A percentile compares a stretch with the other conserved stretches of the same genome.
phyloP scores from a whole-genome alignment of 2,329 filamentous ascomycete genomes.

The Dactylellina parvicollis region DNA sequence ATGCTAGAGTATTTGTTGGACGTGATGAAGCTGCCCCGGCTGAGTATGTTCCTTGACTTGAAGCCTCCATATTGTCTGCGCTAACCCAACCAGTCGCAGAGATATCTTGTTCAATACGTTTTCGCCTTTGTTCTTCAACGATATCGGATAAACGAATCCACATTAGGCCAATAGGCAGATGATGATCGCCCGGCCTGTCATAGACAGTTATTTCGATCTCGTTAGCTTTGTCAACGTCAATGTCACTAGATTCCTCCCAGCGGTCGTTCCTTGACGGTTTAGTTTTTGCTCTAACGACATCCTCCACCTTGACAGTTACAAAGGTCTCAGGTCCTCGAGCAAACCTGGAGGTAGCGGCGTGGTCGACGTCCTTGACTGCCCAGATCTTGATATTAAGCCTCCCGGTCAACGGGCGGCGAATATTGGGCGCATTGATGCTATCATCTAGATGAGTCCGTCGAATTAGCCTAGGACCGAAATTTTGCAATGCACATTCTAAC shows the following conservation, averaged over 20 bases:
- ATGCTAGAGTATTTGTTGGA: slow-evolving; percentile 66
- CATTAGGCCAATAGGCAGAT: slow-evolving; percentile 90
- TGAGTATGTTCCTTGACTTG: slow-evolving; percentile 22
- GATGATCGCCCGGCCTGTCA: slow-evolving; percentile 89
- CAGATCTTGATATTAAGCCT: slow-evolving; percentile 86
- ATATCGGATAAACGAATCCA: slow-evolving; percentile 98
- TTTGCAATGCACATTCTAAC: no score
- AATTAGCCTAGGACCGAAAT: slow-evolving; percentile 18
- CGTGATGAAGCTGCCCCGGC: slow-evolving; percentile 66
- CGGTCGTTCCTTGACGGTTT: slow-evolving; percentile 84
- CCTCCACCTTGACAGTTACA: slow-evolving; percentile 95
- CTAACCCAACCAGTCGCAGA: slow-evolving; percentile 96
- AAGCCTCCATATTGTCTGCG: slow-evolving; percentile 83
- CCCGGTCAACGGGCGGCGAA: slow-evolving; percentile 94
- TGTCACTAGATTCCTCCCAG: slow-evolving; percentile 91
- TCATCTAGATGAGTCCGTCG: slow-evolving; percentile 72
- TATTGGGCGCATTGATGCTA: slow-evolving; percentile 92
- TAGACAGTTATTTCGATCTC: slow-evolving; percentile 98
- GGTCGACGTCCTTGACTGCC: slow-evolving; percentile 92
- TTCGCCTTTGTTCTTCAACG: slow-evolving; percentile 94
- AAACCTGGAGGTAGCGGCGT: slow-evolving; percentile 82
- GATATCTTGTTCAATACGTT: slow-evolving; percentile 95
- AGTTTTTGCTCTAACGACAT: slow-evolving; percentile 87
- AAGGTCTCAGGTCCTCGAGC: slow-evolving; percentile 93
- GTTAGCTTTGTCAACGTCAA: slow-evolving; percentile 97